Percentiles rank a stretch among this genome's conserved stretches.
phyloP scores from a whole-genome alignment of 2,329 filamentous ascomycete genomes.

The Talaromyces sp. region DNA sequence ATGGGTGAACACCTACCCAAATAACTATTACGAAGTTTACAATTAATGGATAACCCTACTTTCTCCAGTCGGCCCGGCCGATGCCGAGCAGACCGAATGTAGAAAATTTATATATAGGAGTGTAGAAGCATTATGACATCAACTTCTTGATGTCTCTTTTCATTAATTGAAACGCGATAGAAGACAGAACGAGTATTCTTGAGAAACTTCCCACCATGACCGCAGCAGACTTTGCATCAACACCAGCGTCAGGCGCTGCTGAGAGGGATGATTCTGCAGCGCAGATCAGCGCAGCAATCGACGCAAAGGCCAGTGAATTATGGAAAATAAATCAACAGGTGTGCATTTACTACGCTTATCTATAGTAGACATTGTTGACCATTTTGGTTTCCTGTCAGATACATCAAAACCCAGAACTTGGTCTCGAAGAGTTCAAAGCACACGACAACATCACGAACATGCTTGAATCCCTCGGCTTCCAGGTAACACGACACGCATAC shows the following conservation, averaged over 20 bases:
- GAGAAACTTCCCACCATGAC: neutral
- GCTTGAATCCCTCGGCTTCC: slow-evolving; percentile 46
- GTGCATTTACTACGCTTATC: neutral
- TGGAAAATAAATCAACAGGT: slow-evolving; percentile 8
- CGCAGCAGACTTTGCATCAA: neutral
- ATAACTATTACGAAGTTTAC: too few relatives aligned
- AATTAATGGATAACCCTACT: neutral
- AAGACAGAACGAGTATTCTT: neutral
- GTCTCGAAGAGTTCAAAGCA: slow-evolving; percentile 52
- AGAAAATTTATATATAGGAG: neutral
- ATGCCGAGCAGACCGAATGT: neutral
- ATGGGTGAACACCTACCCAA: too few relatives aligned
- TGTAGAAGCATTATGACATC: neutral
- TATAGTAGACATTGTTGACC: neutral
- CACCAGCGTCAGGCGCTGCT: neutral
- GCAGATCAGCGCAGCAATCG: neutral
- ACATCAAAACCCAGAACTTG: slow-evolving; percentile 51
- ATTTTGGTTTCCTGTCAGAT: slow-evolving; percentile 31
- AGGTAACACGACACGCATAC: slow-evolving; percentile 50
- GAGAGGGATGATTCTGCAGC: neutral
- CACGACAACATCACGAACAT: slow-evolving; percentile 50
- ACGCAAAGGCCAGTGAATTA: neutral
- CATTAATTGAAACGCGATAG: neutral
- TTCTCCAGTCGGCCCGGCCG: neutral
- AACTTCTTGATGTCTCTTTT: neutral